Evolutionary conservation across 768 basidiomycete genomes (phyloP).

Genomic region (Termitomyces sp.): DNA sequence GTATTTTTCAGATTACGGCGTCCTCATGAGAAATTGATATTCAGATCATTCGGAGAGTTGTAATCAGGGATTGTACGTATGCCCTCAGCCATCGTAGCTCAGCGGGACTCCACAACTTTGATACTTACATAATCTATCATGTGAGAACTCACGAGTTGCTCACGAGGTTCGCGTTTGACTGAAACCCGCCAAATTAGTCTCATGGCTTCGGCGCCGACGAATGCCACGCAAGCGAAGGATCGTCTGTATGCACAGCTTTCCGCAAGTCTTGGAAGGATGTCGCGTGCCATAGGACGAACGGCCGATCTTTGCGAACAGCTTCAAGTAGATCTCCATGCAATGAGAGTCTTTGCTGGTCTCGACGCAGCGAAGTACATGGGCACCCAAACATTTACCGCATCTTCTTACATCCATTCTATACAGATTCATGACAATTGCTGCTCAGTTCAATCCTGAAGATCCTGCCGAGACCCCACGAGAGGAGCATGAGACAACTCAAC

Average conservation of each 20-base stretch:
- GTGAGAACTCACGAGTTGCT: neutral
- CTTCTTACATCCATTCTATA: neutral
- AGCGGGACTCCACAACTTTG: too few species aligned
- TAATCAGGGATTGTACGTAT: too few species aligned
- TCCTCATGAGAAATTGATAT: too few species aligned
- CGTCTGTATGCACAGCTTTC: conserved; percentile 76
- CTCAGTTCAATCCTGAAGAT: conserved; percentile 28
- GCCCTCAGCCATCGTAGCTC: too few species aligned
- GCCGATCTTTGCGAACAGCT: conserved; percentile 74
- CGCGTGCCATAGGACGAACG: conserved; percentile 62
- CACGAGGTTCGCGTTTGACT: too few species aligned
- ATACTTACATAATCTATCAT: neutral
- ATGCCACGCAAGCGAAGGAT: conserved; percentile 74
- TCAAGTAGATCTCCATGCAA: conserved; percentile 69
- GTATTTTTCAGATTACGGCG: neutral
- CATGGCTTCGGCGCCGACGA: conserved; percentile 34
- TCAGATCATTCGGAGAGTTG: too few species aligned
- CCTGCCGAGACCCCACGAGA: conserved; percentile 13
- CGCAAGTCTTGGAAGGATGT: conserved; percentile 60
- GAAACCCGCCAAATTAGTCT: neutral
- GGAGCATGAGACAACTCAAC: neutral
- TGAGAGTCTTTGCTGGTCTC: conserved; percentile 71
- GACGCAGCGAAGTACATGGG: conserved; percentile 74
- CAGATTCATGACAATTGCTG: conserved; percentile 39
- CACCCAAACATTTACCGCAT: neutral